Conservation (phyloP, 305 asterid species). For the Rubia balearica region DNA sequence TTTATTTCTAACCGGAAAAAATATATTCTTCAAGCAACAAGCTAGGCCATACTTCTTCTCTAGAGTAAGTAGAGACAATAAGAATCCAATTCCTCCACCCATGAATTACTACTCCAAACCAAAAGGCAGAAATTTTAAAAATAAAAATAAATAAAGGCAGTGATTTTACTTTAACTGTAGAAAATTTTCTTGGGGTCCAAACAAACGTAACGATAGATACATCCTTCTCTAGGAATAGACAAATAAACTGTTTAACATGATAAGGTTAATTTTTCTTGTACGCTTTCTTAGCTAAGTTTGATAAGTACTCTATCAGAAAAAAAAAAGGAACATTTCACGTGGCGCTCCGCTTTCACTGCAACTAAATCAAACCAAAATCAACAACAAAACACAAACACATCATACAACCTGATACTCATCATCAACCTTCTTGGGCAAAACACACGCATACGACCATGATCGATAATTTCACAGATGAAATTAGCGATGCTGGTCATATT, state of each 20-base stretch:
- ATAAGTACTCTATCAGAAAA: neutral
- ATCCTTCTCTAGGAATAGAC: constrained; percentile 11
- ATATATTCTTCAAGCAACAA: constrained; percentile 3
- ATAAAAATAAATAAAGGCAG: neutral
- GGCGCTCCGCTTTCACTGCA: neutral
- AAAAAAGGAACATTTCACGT: constrained; percentile 8
- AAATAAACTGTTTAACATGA: neutral
- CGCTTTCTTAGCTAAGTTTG: constrained; percentile 9
- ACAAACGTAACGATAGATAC: constrained; percentile 3
- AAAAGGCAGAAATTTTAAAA: neutral
- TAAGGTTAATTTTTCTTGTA: constrained; percentile 12
- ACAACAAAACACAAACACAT: neutral
- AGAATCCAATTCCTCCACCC: constrained; percentile 19
- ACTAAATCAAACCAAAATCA: neutral
- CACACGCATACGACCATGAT: neutral
- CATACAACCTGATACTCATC: neutral
- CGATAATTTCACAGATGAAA: neutral
- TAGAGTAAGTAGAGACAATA: constrained; percentile 12
- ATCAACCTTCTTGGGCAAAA: neutral
- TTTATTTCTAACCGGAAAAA: neutral
- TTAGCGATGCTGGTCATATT: neutral
- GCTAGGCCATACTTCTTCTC: constrained; percentile 7
- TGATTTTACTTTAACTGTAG: neutral
- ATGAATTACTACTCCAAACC: neutral
- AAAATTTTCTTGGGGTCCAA: constrained; percentile 5